Evolutionary conservation across 2,329 filamentous ascomycete species (phyloP).

Genomic region (Talaromyces verruculosus): DNA sequence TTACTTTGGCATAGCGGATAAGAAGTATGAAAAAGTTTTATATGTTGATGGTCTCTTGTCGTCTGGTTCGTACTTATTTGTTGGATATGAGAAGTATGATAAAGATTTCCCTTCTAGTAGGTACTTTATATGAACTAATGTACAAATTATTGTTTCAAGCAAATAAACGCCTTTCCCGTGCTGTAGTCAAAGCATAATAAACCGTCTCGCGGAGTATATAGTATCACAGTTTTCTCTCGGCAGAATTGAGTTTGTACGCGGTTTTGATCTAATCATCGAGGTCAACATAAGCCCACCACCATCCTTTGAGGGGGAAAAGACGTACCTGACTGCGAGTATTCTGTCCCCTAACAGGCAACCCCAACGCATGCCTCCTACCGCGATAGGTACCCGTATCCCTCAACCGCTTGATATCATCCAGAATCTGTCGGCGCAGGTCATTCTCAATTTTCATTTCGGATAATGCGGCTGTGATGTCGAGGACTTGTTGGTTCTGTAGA

Average conservation of each 20-base stretch:
- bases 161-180: conserved; percentile 24
- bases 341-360: conserved; percentile 87
- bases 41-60: background rate
- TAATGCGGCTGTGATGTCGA: conserved; percentile 79
- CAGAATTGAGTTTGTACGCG: conserved; percentile 58
- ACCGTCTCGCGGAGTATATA: background rate
- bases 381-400: conserved; percentile 90
- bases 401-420: conserved; percentile 81
- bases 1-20: conserved; percentile 8
- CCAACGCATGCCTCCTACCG: conserved; percentile 88
- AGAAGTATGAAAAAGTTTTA: background rate
- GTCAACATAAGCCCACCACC: background rate
- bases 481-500: conserved; percentile 72
- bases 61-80: background rate
- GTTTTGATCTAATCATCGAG: conserved; percentile 53
- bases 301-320: conserved; percentile 6
- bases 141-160: background rate
- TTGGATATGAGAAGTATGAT: conserved; percentile 1
- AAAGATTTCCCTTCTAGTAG: conserved; percentile 10
- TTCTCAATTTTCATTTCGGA: conserved; percentile 93
- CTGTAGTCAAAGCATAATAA: conserved; percentile 23
- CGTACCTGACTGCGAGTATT: conserved; percentile 73
- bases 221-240: conserved; percentile 54
- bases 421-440: conserved; percentile 72
- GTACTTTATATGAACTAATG: conserved; percentile 11